Base-by-base conservation (phyloP, 192 early-diverging fungal genomes). In the Globomyces pollinis-pini region DNA sequence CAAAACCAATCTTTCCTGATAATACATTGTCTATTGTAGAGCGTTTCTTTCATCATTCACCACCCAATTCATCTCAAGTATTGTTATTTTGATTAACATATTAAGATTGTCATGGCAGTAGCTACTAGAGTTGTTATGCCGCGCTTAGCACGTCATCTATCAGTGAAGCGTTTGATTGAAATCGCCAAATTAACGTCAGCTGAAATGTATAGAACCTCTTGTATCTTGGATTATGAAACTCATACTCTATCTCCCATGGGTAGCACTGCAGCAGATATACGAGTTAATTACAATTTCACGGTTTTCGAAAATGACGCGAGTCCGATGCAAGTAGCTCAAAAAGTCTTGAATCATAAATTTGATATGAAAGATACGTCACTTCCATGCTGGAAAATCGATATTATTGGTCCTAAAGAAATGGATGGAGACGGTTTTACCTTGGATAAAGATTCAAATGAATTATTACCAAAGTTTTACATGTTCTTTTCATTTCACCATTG, bases 401-500 rank as follows among this genome's bases (percentile, higher is more conserved):
- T 76, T 49, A 34, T 73, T 43, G 57, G 64, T 9, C 74, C 59
- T 12, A 23, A 43, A 20, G 68, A 70, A n/a, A 58, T 64, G 65
- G 20, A 47, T 18, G 55, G 28, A n/a, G 31, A 57, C 5, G 55
- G 55, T 6, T 23, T 57, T 23, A 57, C 34, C 16, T 11, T 26
- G 11, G 35, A 34, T 2, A 26, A 18, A 43, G 55, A 57, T n/a
- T 51, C 34, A 2, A 16, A 54, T 28, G 59, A 60, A 28, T 13
- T 29, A 9, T 24, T 33, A 29, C 50, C 57, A 35, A n/a, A 43
- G 18, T 77, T 73, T 42, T 60, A 65, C 6, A 57, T 77, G 50
- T 66, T 73, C 24, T 71, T 73, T 55, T 65, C 73, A 18, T 75
- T 78, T 41, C 76, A 78, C 38, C 76, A 78, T 59, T 75, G 60